These are phyloP conservation scores for Gomphus bonarii DNA, from an alignment of 1,284 basidiomycete species.

Conservation along the genomic window DNA sequence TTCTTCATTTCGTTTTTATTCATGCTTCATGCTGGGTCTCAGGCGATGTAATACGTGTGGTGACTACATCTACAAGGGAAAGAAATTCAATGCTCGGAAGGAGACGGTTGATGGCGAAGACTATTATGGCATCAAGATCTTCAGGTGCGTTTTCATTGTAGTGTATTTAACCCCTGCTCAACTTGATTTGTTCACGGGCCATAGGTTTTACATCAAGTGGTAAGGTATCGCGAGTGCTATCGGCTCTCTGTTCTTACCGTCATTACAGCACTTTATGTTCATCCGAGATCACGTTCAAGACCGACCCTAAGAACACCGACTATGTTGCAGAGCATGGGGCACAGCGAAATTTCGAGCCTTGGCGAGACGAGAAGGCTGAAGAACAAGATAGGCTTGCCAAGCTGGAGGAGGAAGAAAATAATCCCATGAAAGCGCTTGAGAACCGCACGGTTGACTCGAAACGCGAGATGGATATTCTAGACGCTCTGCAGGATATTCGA, in stretches of 20 bases:
- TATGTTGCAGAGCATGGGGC: constrained; percentile 90
- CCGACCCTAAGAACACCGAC: constrained; percentile 97
- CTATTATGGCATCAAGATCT: constrained; percentile 97
- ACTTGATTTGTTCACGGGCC: constrained; percentile 20
- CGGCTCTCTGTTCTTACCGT: constrained; percentile 8
- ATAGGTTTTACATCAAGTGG: constrained; percentile 72
- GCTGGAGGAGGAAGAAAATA: constrained; percentile 81
- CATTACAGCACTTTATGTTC: constrained; percentile 75
- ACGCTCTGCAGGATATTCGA: constrained; percentile 91
- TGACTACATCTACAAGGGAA: constrained; percentile 97
- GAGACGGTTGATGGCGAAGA: constrained; percentile 96
- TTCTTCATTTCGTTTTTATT: not conserved
- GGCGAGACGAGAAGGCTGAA: constrained; percentile 70
- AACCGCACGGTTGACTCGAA: constrained; percentile 86
- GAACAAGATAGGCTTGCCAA: constrained; percentile 72
- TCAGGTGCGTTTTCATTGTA: constrained; percentile 29
- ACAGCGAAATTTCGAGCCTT: constrained; percentile 89
- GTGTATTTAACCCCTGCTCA: not conserved
- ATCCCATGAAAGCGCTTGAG: constrained; percentile 96
- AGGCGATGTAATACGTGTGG: constrained; percentile 92
- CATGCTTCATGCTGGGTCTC: not conserved
- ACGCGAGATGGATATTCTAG: constrained; percentile 97
- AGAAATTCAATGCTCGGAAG: constrained; percentile 99
- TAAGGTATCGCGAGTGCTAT: constrained; percentile 21
- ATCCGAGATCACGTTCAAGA: constrained; percentile 99